These are phyloP conservation scores for Entophlyctis luteolus DNA, from an alignment of 192 early-diverging fungal genomes.

Conservation along the genomic window DNA sequence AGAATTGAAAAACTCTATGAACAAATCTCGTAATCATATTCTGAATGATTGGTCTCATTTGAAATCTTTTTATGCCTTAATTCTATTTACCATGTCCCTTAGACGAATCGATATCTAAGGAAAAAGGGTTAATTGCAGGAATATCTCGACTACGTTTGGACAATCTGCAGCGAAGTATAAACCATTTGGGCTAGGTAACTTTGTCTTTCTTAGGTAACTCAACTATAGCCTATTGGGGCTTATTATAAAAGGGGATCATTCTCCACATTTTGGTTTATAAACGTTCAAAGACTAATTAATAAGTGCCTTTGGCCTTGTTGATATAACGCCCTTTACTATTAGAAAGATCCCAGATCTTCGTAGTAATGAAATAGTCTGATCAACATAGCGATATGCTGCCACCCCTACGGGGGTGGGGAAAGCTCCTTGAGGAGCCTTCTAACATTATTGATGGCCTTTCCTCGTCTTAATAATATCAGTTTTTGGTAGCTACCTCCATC, in stretches of 20 bases:
- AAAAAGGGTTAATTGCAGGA: neutral
- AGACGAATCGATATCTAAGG: neutral
- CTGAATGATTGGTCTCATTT: conserved; percentile 16
- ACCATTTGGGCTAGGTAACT: too few relatives aligned
- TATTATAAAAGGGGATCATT: neutral
- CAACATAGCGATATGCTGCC: neutral
- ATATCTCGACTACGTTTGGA: neutral
- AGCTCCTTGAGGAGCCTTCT: neutral
- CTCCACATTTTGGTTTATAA: neutral
- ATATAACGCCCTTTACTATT: neutral
- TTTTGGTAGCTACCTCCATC: conserved; percentile 48
- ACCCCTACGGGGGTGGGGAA: neutral
- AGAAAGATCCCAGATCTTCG: neutral
- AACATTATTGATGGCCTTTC: conserved; percentile 27
- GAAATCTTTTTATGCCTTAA: neutral
- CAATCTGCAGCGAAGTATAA: neutral
- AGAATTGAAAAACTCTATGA: conserved; percentile 11
- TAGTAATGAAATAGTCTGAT: neutral
- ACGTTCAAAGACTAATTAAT: neutral
- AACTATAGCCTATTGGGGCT: neutral
- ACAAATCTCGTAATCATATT: conserved; percentile 9
- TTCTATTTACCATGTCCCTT: neutral
- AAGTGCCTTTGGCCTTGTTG: neutral
- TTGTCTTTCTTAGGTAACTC: too few relatives aligned
- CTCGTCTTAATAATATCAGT: conserved; percentile 42